A percentile compares a stretch with the other conserved stretches of the same genome.
These are phyloP conservation scores for Prunus salicina DNA, from an alignment of 306 rosid species.

Conservation along the genomic window DNA sequence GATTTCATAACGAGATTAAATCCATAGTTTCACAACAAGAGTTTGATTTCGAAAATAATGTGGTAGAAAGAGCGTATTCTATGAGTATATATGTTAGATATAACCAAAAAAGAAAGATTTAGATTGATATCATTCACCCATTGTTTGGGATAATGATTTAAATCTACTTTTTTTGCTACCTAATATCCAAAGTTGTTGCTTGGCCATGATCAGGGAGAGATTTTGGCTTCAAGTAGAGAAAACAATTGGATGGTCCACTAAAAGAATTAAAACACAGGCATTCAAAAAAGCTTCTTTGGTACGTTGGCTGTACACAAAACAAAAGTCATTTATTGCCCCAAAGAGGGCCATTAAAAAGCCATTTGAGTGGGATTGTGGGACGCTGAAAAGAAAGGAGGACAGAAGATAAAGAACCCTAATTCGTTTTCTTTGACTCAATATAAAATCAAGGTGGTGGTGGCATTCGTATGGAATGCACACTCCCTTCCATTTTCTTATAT, in stretches of 20 bases:
- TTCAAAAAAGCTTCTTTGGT: not conserved
- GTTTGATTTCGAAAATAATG: too few species aligned
- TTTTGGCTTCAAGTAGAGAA: not conserved
- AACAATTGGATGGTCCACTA: not conserved
- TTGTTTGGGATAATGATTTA: not conserved
- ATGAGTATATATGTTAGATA: not conserved
- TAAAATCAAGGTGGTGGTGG: constrained; percentile 50
- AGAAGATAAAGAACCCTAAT: constrained; percentile 5
- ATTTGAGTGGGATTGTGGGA: constrained; percentile 13
- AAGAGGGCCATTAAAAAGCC: not conserved
- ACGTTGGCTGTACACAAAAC: not conserved
- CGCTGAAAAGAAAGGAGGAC: not conserved
- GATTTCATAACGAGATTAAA: too few species aligned
- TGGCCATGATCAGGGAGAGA: not conserved
- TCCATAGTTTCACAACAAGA: too few species aligned
- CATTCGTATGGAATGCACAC: constrained; percentile 70
- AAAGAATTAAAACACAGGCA: not conserved
- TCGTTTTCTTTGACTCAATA: constrained; percentile 1
- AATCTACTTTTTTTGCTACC: not conserved
- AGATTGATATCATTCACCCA: not conserved
- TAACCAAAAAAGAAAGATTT: not conserved
- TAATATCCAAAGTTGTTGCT: not conserved
- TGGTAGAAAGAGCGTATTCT: too few species aligned
- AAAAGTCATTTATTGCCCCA: not conserved
- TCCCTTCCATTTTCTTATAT: constrained; percentile 48